A percentile compares a stretch with the other conserved stretches of the same genome.
phyloP scores from a whole-genome alignment of 192 early-diverging fungal genomes.

The Backusella circina region DNA sequence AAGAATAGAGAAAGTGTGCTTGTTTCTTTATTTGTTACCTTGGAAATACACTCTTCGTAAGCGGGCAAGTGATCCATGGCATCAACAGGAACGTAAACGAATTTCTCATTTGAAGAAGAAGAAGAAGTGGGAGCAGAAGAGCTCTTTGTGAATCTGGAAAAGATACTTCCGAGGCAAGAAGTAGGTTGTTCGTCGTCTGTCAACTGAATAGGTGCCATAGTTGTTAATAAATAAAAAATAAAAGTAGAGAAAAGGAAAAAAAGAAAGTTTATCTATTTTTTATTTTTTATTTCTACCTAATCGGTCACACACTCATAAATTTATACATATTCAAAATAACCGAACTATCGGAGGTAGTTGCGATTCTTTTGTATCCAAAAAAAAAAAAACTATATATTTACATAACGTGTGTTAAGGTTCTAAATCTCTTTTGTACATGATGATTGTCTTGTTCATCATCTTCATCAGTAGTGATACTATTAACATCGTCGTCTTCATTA shows the following conservation, averaged over 20 bases:
- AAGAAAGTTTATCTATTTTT: constrained; percentile 1
- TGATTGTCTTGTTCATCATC: neutral
- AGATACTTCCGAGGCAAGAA: constrained; percentile 8
- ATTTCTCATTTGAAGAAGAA: constrained; percentile 6
- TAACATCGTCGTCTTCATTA: neutral
- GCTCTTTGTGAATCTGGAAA: constrained; percentile 1
- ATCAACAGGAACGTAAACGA: neutral
- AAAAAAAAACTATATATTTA: neutral
- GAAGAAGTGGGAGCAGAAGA: neutral
- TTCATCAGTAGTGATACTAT: neutral
- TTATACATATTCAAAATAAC: constrained; percentile 2
- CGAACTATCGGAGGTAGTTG: constrained; percentile 1
- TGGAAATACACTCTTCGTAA: constrained; percentile 30
- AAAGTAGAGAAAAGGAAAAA: neutral
- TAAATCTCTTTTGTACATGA: constrained; percentile 8
- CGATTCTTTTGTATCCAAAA: neutral
- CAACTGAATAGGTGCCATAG: neutral
- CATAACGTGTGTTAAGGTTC: constrained; percentile 5
- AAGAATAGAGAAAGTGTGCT: neutral
- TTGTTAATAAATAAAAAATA: neutral
- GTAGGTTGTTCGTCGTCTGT: neutral
- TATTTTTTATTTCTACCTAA: neutral
- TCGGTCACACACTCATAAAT: neutral
- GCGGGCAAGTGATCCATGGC: constrained; percentile 19
- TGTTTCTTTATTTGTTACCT: neutral